Evolutionary conservation across 441 rosid species (phyloP).

Genomic region (Jatropha multifida): DNA sequence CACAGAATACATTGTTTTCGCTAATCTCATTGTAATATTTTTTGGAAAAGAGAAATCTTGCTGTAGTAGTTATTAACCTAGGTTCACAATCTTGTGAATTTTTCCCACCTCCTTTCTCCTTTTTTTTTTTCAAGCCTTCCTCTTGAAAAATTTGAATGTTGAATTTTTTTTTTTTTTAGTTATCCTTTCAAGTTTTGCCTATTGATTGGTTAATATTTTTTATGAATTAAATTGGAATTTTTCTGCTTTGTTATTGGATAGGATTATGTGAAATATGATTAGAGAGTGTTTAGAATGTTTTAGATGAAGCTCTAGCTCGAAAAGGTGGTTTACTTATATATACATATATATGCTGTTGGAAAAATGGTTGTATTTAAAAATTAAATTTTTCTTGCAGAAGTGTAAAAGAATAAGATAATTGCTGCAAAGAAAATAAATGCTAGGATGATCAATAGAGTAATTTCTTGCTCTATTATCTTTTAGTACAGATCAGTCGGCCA

Average conservation of each 20-base stretch:
- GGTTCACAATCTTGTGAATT: constrained; percentile 33
- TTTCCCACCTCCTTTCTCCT: constrained; percentile 3
- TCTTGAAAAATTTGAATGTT: constrained; percentile 14
- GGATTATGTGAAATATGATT: neutral
- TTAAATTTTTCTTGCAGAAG: too few species aligned
- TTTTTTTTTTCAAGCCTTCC: constrained; percentile 10
- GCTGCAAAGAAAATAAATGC: too few species aligned
- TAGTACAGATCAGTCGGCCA: too few species aligned
- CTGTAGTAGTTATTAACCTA: constrained; percentile 35
- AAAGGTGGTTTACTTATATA: too few species aligned
- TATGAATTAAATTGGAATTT: neutral
- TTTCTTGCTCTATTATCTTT: too few species aligned
- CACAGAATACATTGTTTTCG: constrained; percentile 35
- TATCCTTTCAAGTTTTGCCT: constrained; percentile 4
- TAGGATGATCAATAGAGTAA: too few species aligned
- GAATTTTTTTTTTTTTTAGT: neutral
- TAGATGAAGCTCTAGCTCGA: too few species aligned
- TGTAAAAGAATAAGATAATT: too few species aligned
- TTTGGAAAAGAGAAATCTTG: constrained; percentile 20
- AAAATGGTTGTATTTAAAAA: too few species aligned
- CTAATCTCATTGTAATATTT: constrained; percentile 49
- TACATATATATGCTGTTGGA: too few species aligned
- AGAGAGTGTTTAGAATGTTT: neutral
- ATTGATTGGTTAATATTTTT: constrained; percentile 4
- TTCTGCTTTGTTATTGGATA: neutral